Evolutionary conservation across 164 flowering plant genomes (phyloP), one percentile per base, ranked within the genome.

Genomic region (Platanus orientalis): DNA sequence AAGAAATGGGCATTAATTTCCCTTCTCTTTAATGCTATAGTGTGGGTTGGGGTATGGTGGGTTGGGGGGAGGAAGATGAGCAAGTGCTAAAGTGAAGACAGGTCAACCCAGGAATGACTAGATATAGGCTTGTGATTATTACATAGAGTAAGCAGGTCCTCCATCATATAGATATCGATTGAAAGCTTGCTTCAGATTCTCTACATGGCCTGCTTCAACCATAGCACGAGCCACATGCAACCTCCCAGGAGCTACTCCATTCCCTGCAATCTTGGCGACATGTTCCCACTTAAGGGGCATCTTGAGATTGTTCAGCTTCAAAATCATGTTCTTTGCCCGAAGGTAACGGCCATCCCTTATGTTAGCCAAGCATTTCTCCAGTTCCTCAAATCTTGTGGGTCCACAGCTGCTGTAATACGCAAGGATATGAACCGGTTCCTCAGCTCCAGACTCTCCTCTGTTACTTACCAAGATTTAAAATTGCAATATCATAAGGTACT

Each of bases 71-170:
- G n/a, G n/a, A n/a, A n/a, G n/a, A n/a, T n/a, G n/a, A n/a, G n/a
- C n/a, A n/a, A n/a, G n/a, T n/a, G n/a, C n/a, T n/a, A n/a, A n/a
- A 36, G 42, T 36, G 13, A 36, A 36, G 9, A 36, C 13, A 36
- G 42, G 42, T 36, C 9, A 36, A 36, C 10, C 42, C 54, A 20
- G 24, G 7, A 50, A 20, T n/a, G n/a, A n/a, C n/a, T n/a, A 50
- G 20, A 50, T 2, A 5, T 3, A 54, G 56, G 19, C 10, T 16
- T n/a, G 7, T 29, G n/a, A 56, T 7, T 20, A 62, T 79, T 87
- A 93, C 98, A 76, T 90, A 50, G 92, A 79, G 75, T 94, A 94
- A 44, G 98, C 98, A 40, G 98, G 98, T 61, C 98, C 98, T 34
- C 88, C 89, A 74, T 94, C 98, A 74, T 86, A 77, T 58, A 94